Evolutionary conservation across 495 filamentous ascomycete genomes (phyloP), one percentile per base, ranked within the genome.

Genomic region (Podospora pseudoanserina): DNA sequence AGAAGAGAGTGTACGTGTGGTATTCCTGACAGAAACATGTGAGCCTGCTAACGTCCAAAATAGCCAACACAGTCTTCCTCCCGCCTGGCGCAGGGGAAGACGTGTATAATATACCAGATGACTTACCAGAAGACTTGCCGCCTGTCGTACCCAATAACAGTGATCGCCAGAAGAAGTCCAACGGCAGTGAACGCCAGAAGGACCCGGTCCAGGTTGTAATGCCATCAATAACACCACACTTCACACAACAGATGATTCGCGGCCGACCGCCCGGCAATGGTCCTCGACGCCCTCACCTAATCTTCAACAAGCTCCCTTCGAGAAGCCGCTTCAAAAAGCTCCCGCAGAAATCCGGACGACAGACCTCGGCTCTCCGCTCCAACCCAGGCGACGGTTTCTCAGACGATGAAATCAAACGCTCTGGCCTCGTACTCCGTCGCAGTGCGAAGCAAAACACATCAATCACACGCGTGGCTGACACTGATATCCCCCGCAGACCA

Each of bases 371-470:
- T 53, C 19, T 66, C 18, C 44, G 15, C 60, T 63, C 64, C 58
- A 30, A 16, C 54, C 65, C 34, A 13, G 73, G 72, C 13, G 73
- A 75, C 9, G 73, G 73, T 3, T 75, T 75, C 59, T 74, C 73
- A 7, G 70, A 67, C 11, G 60, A 65, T 1, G 73, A 75, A 49
- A 69, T 70, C 13, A 75, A 61, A 58, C 71, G 69, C 30, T 68
- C 67, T 49, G 72, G 73, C 1, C 28, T 68, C 27, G 55, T 63
- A 18, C 32, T 68, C 16, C 28, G 71, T 11, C n/a, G 61, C 2
- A 69, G 49, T 53, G 67, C 61, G 13, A 72, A 64, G 54, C 65
- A n/a, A 7, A 55, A 3, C 16, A 28, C 20, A 61, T 9, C 20
- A 5, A n/a, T 32, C 7, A 18, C 23, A 4, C 27, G 11, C 23